Evolutionary conservation across 31 red algal species (phyloP).

Genomic region (Porphyra umbilicalis): DNA sequence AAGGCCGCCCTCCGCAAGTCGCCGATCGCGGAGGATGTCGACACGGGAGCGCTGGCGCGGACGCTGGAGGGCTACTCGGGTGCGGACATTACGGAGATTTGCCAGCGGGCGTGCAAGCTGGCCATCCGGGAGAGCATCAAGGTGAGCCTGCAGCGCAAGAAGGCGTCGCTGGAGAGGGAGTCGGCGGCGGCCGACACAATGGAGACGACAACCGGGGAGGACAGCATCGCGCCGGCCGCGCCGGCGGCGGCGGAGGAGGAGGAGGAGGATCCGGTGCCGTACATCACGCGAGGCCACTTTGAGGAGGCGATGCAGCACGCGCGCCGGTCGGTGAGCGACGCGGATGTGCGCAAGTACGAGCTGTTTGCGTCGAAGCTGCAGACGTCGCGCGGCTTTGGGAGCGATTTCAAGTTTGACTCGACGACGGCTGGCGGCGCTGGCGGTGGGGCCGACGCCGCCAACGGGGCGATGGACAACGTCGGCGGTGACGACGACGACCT

Average conservation of each 20-base stretch:
- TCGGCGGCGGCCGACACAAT: neutral
- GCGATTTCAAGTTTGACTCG: conserved; percentile 97
- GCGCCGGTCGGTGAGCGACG: conserved; percentile 93
- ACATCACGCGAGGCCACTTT: conserved; percentile 95
- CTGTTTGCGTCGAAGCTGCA: conserved; percentile 92
- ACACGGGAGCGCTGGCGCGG: conserved; percentile 72
- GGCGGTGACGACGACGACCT: conserved; percentile 80
- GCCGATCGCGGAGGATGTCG: conserved; percentile 93
- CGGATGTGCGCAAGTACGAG: conserved; percentile 96
- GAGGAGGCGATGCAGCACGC: conserved; percentile 97
- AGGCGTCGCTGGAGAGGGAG: conserved; percentile 31
- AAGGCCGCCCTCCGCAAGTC: conserved; percentile 91
- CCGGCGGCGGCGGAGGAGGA: conserved; percentile 67
- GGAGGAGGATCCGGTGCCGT: conserved; percentile 90
- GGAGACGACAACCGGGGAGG: neutral
- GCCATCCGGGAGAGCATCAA: conserved; percentile 97
- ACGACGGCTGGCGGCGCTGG: conserved; percentile 21
- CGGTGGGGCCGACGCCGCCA: conserved; percentile 36
- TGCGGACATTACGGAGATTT: conserved; percentile 99
- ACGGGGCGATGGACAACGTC: conserved; percentile 35
- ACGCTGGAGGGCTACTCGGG: conserved; percentile 96
- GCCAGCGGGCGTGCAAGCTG: conserved; percentile 97
- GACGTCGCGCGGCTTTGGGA: conserved; percentile 94
- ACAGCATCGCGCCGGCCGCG: conserved; percentile 1
- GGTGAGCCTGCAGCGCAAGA: conserved; percentile 80